Evolutionary conservation across 2,329 filamentous ascomycete genomes (phyloP).

Genomic region (Botrytis deweyae): DNA sequence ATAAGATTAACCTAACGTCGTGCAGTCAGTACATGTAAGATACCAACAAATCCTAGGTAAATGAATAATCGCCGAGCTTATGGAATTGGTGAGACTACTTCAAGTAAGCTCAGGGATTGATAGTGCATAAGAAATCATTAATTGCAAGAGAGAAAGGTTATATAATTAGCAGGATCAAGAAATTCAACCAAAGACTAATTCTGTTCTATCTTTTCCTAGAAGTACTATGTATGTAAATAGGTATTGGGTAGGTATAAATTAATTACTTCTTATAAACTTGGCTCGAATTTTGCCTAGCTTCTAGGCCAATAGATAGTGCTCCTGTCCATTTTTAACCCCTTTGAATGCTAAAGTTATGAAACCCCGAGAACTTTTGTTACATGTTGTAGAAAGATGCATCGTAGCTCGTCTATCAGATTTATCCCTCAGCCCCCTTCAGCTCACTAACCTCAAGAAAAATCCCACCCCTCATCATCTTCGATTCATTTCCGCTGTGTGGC

Average conservation of each 20-base stretch:
- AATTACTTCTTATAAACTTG: background rate
- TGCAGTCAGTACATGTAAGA: background rate
- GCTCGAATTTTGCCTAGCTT: background rate
- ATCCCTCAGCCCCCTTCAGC: slow-evolving; percentile 3
- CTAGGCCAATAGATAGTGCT: slow-evolving; percentile 15
- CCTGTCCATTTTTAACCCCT: slow-evolving; percentile 17
- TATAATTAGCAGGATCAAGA: background rate
- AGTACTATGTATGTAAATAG: background rate
- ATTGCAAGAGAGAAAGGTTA: background rate
- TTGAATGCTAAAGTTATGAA: slow-evolving; percentile 13
- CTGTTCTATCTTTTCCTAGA: background rate
- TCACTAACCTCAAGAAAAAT: background rate
- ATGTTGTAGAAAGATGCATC: slow-evolving; percentile 6
- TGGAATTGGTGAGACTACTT: background rate
- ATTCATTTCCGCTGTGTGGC: slow-evolving; percentile 33
- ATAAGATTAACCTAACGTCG: background rate
- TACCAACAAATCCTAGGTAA: background rate
- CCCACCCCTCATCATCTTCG: slow-evolving; percentile 24
- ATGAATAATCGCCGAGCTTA: background rate
- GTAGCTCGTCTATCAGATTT: slow-evolving; percentile 9
- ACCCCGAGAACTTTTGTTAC: slow-evolving; percentile 6
- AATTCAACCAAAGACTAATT: background rate
- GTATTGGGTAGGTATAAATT: slow-evolving; percentile 1
- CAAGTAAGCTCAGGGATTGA: background rate
- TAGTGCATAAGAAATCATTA: background rate